These are phyloP conservation scores for Bolboschoenoplectus hybrid DNA, from an alignment of 202 grass and related monocot genomes.

Conservation along the genomic window DNA sequence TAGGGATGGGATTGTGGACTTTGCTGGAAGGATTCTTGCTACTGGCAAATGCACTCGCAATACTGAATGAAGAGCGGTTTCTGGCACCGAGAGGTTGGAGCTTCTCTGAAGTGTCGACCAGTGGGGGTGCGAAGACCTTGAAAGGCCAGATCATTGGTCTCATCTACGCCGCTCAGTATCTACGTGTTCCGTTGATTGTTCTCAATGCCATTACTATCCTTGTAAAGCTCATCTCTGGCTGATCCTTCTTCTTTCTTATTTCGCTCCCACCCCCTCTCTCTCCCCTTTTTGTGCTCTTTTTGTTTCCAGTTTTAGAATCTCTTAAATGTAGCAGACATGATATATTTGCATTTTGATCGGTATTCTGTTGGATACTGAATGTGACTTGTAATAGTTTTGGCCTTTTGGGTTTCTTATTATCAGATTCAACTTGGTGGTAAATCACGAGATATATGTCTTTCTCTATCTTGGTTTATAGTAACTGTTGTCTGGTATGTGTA, in stretches of 20 bases:
- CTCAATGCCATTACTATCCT: slow-evolving; percentile 75
- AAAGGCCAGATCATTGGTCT: slow-evolving; percentile 91
- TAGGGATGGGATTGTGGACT: slow-evolving; percentile 84
- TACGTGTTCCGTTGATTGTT: slow-evolving; percentile 81
- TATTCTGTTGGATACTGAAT: neutral
- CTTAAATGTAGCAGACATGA: neutral
- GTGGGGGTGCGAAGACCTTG: slow-evolving; percentile 63
- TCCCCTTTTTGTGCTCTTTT: neutral
- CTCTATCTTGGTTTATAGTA: neutral
- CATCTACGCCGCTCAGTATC: slow-evolving; percentile 82
- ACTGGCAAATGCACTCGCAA: slow-evolving; percentile 84
- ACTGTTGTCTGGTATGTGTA: neutral
- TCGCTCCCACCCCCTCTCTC: neutral
- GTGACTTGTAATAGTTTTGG: neutral
- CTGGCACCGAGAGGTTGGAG: slow-evolving; percentile 83
- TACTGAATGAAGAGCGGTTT: slow-evolving; percentile 93
- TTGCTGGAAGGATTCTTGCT: slow-evolving; percentile 82
- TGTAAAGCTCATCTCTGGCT: slow-evolving; percentile 75
- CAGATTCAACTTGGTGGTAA: slow-evolving; percentile 5
- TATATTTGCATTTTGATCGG: neutral
- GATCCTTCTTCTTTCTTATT: neutral
- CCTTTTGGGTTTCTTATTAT: neutral
- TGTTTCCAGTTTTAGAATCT: neutral
- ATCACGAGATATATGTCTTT: neutral
- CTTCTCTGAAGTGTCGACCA: slow-evolving; percentile 82